Percentiles rank a stretch among this genome's conserved stretches.
Conservation (phyloP, 306 rosid species). For the Geum urbanum region DNA sequence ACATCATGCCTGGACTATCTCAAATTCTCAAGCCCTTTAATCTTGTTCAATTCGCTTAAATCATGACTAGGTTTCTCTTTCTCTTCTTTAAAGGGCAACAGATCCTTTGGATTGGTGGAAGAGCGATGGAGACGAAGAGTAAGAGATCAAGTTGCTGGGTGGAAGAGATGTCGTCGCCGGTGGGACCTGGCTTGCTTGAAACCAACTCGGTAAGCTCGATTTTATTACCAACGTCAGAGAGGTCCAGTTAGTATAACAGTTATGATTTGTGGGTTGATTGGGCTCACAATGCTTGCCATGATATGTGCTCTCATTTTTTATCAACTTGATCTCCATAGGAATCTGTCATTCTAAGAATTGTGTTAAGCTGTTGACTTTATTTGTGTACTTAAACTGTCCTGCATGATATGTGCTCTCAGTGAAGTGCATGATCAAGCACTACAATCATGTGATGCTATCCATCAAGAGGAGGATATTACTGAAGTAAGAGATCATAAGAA, state of each 20-base stretch:
- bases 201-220: conserved; percentile 53
- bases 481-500: no score
- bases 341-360: no score
- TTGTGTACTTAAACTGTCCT: no score
- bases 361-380: no score
- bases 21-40: neutral
- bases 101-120: conserved; percentile 65
- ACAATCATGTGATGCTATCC: no score
- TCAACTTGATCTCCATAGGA: no score
- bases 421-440: no score
- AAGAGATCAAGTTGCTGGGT: conserved; percentile 35
- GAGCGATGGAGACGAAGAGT: conserved; percentile 18
- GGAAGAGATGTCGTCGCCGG: conserved; percentile 63
- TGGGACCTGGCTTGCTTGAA: conserved; percentile 76
- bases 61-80: neutral
- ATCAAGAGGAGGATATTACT: no score
- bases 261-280: no score
- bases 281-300: no score
- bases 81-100: conserved; percentile 42
- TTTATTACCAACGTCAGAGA: conserved; percentile 75
- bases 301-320: no score
- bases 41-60: neutral
- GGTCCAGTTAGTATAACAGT: neutral
- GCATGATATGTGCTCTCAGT: no score
- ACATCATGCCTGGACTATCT: conserved; percentile 3